Percentiles rank a stretch among this genome's conserved stretches.
These are phyloP conservation scores for Ganoderma leucocontextum DNA, from an alignment of 1,284 basidiomycete species.

Conservation along the genomic window DNA sequence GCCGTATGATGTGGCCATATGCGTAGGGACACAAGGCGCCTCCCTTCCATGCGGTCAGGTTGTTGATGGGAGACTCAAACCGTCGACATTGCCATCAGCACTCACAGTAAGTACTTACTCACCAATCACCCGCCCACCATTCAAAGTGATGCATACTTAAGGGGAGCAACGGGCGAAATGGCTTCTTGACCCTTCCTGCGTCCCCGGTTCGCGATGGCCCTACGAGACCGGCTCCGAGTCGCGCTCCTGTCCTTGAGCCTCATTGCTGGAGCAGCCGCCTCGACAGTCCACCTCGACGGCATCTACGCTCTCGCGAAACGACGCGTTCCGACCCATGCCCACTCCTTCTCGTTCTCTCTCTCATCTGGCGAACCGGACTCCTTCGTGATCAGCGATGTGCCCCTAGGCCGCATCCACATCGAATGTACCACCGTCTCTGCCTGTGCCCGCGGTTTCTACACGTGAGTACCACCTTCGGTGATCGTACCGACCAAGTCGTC, in stretches of 20 bases:
- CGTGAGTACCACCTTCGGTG: slow-evolving; percentile 28
- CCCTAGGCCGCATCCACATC: slow-evolving; percentile 35
- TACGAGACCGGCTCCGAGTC: slow-evolving; percentile 11
- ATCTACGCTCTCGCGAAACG: slow-evolving; percentile 39
- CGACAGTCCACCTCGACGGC: slow-evolving; percentile 31
- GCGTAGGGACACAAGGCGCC: too few relatives aligned
- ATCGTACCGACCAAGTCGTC: background rate
- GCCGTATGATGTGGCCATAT: too few relatives aligned
- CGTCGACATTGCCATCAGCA: too few relatives aligned
- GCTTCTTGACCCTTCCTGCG: background rate
- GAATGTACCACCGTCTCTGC: slow-evolving; percentile 42
- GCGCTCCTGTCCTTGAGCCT: slow-evolving; percentile 20
- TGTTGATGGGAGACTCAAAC: too few relatives aligned
- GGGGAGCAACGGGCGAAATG: background rate
- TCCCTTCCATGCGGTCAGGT: too few relatives aligned
- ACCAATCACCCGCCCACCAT: background rate
- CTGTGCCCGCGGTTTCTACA: slow-evolving; percentile 42
- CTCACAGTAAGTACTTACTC: background rate
- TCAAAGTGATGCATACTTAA: background rate
- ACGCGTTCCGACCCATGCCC: slow-evolving; percentile 38
- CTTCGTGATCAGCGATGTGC: slow-evolving; percentile 39
- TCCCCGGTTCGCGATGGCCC: background rate
- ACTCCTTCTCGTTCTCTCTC: slow-evolving; percentile 40
- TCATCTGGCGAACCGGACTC: slow-evolving; percentile 36
- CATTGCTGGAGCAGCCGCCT: slow-evolving; percentile 2